Base-by-base conservation (phyloP, 495 filamentous ascomycete species). In the Glarea lozoyensis region DNA sequence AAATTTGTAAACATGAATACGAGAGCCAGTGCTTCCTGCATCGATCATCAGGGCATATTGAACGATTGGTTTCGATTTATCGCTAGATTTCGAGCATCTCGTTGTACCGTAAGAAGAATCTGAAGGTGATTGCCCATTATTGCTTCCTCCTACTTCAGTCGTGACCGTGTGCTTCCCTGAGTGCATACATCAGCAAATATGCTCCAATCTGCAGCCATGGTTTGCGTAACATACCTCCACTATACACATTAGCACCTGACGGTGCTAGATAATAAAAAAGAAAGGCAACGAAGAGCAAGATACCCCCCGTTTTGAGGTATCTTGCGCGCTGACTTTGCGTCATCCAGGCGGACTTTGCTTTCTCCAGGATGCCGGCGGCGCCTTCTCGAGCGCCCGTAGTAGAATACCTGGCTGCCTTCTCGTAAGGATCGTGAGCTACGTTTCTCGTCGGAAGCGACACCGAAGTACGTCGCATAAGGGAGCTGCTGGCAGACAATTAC, bases 1-100 rank as follows among this genome's bases (percentile, higher is more conserved):
- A 76, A 98, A 98, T 46, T 82, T 81, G 68, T 96, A 98, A 42
- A 97, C 89, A 65, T 98, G 92, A 57, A 98, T 95, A 42, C 92
- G 85, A 46, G 92, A 97, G 45, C 92, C 92, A 30, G 90, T 95
- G 65, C 89, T 96, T 42, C 92, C 92, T 27, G 92, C 92, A 69
- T 98, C 92, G 56, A 98, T 87, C 92, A 98, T 97, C 51, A 94
- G 75, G 44, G 87, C 92, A 70, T 96, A 97, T 57, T 98, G 92
- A 46, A 96, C 81, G 50, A 98, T 70, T 19, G 93, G 93, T 66
- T 94, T 98, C 32, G 83, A 78, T 23, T 79, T 74, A 42, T 87
- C 85, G 61, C 70, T 78, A 20, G 90, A 86, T 58, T 79, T 85
- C 36, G 78, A 78, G 72, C 92, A 98, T 65, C 75, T 82, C 25